Percentiles rank a stretch among this genome's conserved stretches.
Conservation (phyloP, 805 yeast genomes). For the Candida namnaoensis region DNA sequence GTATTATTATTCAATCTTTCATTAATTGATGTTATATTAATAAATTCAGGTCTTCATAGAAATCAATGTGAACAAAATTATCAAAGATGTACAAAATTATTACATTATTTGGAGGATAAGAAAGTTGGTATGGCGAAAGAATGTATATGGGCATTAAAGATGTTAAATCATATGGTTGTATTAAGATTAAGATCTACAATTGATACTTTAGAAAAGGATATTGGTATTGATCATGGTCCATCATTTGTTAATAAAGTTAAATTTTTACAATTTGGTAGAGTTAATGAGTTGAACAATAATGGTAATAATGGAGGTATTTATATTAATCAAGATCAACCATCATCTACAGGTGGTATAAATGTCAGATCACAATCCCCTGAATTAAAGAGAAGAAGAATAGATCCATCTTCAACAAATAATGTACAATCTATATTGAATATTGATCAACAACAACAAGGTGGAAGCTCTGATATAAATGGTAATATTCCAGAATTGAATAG, state of each 20-base stretch:
- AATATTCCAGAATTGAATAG: too few species aligned
- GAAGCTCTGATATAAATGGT: too few species aligned
- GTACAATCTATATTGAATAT: too few species aligned
- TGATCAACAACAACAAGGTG: too few species aligned
- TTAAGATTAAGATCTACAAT: conserved; percentile 35
- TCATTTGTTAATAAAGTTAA: conserved; percentile 37
- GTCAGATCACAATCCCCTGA: too few species aligned
- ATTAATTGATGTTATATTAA: conserved; percentile 28
- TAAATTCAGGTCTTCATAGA: conserved; percentile 30
- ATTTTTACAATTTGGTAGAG: conserved; percentile 38
- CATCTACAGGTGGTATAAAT: neutral
- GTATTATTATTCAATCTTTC: conserved; percentile 37
- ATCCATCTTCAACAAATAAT: neutral
- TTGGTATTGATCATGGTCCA: conserved; percentile 48
- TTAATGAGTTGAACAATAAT: conserved; percentile 12
- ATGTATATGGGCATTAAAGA: conserved; percentile 54
- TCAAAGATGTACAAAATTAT: conserved; percentile 9
- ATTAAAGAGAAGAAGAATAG: neutral
- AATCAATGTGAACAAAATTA: conserved; percentile 6
- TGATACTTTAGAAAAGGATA: conserved; percentile 21
- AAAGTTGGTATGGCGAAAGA: conserved; percentile 42
- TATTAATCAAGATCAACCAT: neutral
- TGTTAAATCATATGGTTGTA: conserved; percentile 42
- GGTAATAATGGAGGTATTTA: neutral
- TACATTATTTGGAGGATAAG: conserved; percentile 16